Evolutionary conservation across 139 green algal genomes (phyloP).

Genomic region (Tetradesmus lagerheimii): DNA sequence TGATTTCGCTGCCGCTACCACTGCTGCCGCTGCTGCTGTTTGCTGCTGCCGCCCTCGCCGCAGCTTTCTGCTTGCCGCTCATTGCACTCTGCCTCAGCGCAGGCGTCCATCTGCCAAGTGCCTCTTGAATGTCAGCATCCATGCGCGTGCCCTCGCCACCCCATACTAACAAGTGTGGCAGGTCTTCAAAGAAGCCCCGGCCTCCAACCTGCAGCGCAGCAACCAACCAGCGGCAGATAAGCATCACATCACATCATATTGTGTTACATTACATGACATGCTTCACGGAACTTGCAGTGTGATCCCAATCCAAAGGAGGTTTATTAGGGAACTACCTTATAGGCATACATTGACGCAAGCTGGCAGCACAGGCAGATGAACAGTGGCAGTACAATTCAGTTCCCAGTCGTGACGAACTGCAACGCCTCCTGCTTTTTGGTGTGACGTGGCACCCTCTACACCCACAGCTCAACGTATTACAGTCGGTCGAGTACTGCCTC

Average conservation of each 20-base stretch:
- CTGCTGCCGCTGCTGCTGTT: not conserved
- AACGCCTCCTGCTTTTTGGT: too few species aligned
- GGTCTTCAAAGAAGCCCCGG: slow-evolving; percentile 58
- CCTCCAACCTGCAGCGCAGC: slow-evolving; percentile 46
- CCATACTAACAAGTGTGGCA: slow-evolving; percentile 83
- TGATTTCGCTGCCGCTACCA: not conserved
- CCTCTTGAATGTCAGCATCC: slow-evolving; percentile 73
- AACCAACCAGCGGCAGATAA: not conserved
- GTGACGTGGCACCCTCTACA: too few species aligned
- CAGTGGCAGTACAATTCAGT: too few species aligned
- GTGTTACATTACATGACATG: too few species aligned
- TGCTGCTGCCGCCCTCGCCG: not conserved
- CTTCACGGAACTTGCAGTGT: too few species aligned
- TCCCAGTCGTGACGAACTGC: too few species aligned
- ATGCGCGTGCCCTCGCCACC: slow-evolving; percentile 85
- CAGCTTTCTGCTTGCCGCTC: not conserved
- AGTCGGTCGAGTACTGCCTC: too few species aligned
- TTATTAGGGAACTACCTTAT: too few species aligned
- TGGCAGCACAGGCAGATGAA: too few species aligned
- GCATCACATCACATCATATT: not conserved
- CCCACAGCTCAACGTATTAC: too few species aligned
- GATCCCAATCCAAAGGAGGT: too few species aligned
- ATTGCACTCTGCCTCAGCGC: slow-evolving; percentile 37
- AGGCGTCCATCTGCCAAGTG: slow-evolving; percentile 70
- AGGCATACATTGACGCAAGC: too few species aligned